Evolutionary conservation across 2,329 filamentous ascomycete genomes (phyloP), one percentile per base, ranked within the genome.

Genomic region (Fusarium floridanum): DNA sequence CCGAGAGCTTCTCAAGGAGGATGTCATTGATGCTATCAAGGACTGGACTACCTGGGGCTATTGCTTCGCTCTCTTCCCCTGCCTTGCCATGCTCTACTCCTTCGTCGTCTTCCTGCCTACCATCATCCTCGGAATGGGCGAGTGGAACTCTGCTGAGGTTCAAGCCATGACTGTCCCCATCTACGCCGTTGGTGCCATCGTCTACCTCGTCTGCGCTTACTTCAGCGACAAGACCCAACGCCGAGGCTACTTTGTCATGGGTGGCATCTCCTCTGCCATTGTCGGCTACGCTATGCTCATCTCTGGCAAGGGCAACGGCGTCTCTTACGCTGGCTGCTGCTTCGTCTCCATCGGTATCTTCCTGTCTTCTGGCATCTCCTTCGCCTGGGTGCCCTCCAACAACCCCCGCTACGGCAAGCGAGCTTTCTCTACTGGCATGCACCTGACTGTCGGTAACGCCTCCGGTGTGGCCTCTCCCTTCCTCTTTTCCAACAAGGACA

Each of bases 131-230:
- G 88, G 86, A 0, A 88, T 93, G 68, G 90, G 91, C 3, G 80
- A 79, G 4, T 92, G 90, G 82, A 84, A 86, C 0, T 84, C 84
- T 0, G 85, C 89, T 0, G 85, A 91, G 74, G 88, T 91, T 0
- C 92, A 94, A 78, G 90, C 90, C 39, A 84, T 94, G 50, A 94
- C 92, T 0, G 90, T 93, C 22, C 92, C 92, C 1, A 91, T 91
- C 77, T 94, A 94, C 72, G 86, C 87, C 0, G 78, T 92, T 1
- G 92, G 91, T 2, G 91, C 91, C 0, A 84, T 91, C 22, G 87
- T 85, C 0, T 93, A 92, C 73, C 82, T 93, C 12, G 66, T 86
- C 2, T 84, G 88, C 10, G 91, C 91, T 7, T 86, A 86, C 67
- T 80, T 91, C 64, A 90, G 88, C 20, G 91, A 93, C 77, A 82